Evolutionary conservation across 768 basidiomycete genomes (phyloP).

Genomic region (Lepiota venenata): DNA sequence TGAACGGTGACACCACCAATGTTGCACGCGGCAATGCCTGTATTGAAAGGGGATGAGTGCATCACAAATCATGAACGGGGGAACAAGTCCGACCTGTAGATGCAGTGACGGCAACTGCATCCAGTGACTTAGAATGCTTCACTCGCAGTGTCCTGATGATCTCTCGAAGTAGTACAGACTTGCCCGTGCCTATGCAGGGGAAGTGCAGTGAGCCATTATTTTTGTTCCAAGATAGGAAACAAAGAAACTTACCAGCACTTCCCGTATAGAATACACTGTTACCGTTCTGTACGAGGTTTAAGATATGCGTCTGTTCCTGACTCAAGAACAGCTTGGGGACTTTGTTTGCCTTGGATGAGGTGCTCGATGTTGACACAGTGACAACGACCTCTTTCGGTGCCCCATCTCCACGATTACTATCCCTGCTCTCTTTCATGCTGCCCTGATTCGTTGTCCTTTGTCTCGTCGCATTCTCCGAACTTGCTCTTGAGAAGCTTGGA

Average conservation of each 20-base stretch:
- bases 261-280: slow-evolving; percentile 94
- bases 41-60: background rate
- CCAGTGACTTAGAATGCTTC: slow-evolving; percentile 46
- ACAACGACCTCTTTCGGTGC: background rate
- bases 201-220: background rate
- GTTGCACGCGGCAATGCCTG: slow-evolving; percentile 94
- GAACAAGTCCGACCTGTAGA: slow-evolving; percentile 65
- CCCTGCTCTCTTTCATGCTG: background rate
- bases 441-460: background rate
- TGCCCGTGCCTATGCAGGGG: slow-evolving; percentile 80
- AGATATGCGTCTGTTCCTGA: slow-evolving; percentile 80
- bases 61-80: background rate
- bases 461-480: background rate
- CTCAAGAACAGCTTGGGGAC: slow-evolving; percentile 61
- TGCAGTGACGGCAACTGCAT: slow-evolving; percentile 91
- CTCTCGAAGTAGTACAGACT: slow-evolving; percentile 90
- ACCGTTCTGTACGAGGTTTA: slow-evolving; percentile 70
- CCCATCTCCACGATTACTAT: background rate
- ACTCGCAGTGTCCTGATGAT: slow-evolving; percentile 76
- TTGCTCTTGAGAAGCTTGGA: slow-evolving; percentile 24
- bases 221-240: background rate
- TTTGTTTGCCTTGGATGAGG: slow-evolving; percentile 20
- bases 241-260: slow-evolving; percentile 75
- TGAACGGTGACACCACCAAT: slow-evolving; percentile 96
- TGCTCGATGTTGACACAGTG: slow-evolving; percentile 16